Conservation (phyloP, 1,284 basidiomycete species). For the Pascua sp. region DNA sequence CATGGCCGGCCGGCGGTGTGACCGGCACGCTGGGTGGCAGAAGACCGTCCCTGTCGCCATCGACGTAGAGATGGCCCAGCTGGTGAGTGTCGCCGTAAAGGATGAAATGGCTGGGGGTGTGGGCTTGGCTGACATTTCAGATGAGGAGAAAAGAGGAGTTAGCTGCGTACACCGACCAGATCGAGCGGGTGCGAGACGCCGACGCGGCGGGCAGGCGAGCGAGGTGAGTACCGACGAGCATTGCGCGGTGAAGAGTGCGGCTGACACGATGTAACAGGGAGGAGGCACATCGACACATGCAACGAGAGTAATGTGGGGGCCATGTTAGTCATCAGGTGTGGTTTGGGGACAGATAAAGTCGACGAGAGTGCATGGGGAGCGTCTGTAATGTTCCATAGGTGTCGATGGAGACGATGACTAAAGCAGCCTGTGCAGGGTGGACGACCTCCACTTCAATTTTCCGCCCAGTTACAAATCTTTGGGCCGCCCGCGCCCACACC, state of each 20-base stretch:
- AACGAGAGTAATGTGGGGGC: too few relatives aligned
- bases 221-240: too few relatives aligned
- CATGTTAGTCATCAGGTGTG: too few relatives aligned
- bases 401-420: too few relatives aligned
- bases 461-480: background rate
- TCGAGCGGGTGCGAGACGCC: background rate
- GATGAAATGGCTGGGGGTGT: too few relatives aligned
- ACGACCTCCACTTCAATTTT: slow-evolving; percentile 5
- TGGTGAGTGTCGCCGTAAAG: slow-evolving; percentile 20
- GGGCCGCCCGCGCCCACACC: background rate
- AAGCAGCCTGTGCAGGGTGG: background rate
- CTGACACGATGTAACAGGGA: too few relatives aligned
- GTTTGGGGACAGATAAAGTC: too few relatives aligned
- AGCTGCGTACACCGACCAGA: slow-evolving; percentile 1
- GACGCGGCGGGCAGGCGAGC: background rate
- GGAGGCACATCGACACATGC: too few relatives aligned
- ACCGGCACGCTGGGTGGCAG: slow-evolving; percentile 45
- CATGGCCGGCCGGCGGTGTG: slow-evolving; percentile 28
- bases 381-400: too few relatives aligned
- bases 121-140: background rate
- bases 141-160: slow-evolving; percentile 5
- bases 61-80: slow-evolving; percentile 28
- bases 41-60: slow-evolving; percentile 30
- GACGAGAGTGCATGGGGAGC: too few relatives aligned
- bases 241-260: too few relatives aligned